Percentiles rank a stretch among this genome's conserved stretches.
These are phyloP conservation scores for Colletotrichum somersetense DNA, from an alignment of 2,329 filamentous ascomycete genomes.

Conservation along the genomic window DNA sequence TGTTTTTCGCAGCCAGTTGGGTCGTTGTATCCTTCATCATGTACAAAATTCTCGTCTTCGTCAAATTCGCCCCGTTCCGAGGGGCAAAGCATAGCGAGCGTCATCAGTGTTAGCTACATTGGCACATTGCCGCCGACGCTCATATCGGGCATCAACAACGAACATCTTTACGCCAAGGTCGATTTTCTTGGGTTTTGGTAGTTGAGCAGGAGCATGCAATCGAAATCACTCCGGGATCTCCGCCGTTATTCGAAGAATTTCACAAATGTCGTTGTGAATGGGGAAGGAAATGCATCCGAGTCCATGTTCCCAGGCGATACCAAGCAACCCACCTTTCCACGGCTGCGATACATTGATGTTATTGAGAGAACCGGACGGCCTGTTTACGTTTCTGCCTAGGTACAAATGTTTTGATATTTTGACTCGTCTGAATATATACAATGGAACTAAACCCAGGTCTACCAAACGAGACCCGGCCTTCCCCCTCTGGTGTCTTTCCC, in stretches of 20 bases:
- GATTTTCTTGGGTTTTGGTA: too few relatives aligned
- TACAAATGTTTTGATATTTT: not conserved
- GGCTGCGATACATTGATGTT: not conserved
- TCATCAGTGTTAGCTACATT: not conserved
- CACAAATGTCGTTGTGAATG: not conserved
- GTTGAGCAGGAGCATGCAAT: not conserved
- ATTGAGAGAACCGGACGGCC: not conserved
- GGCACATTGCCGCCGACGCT: not conserved
- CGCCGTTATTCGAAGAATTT: not conserved
- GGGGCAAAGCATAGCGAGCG: not conserved
- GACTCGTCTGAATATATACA: not conserved
- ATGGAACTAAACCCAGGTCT: not conserved
- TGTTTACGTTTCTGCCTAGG: not conserved
- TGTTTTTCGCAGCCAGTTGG: not conserved
- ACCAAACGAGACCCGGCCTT: not conserved
- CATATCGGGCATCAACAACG: too few relatives aligned
- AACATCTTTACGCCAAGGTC: not conserved
- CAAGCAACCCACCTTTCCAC: not conserved
- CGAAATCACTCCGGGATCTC: not conserved
- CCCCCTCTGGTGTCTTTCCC: not conserved
- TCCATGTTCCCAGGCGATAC: too few relatives aligned
- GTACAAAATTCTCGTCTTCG: not conserved
- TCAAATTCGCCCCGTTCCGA: constrained; percentile 5
- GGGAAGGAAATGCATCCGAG: not conserved
- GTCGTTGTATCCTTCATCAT: not conserved